Conservation (phyloP, 345 rosid species). For the Turritis glabra region DNA sequence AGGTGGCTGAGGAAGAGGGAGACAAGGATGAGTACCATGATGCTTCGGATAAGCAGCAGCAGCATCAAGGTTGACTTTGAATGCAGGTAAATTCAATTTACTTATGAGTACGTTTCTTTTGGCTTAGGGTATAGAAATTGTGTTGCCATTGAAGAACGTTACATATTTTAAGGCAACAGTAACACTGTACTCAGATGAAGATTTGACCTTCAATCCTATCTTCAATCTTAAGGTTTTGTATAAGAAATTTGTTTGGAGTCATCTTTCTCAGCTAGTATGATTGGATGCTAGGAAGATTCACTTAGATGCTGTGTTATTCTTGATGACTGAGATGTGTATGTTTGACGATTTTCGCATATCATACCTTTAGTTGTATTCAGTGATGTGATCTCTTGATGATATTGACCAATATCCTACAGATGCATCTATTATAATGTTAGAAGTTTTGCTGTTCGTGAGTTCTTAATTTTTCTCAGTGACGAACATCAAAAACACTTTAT, state of each 20-base stretch:
- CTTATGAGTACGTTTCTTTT: neutral
- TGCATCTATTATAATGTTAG: no score
- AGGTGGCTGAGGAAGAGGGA: conserved; percentile 52
- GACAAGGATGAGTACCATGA: conserved; percentile 58
- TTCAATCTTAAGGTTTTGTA: neutral
- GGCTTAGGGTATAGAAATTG: neutral
- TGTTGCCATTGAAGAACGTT: neutral
- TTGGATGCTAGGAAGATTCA: neutral
- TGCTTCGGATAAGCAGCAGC: conserved; percentile 50
- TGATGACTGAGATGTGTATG: conserved; percentile 16
- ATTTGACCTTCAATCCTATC: neutral
- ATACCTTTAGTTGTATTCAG: neutral
- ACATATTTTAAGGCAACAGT: neutral
- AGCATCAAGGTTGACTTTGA: conserved; percentile 30
- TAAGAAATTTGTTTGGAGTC: neutral
- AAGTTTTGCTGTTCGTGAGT: neutral
- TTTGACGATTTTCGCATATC: neutral
- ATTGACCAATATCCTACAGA: neutral
- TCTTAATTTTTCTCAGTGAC: neutral
- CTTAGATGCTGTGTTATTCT: neutral
- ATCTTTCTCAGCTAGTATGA: neutral
- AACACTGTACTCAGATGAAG: neutral
- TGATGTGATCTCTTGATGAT: neutral
- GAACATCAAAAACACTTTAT: neutral
- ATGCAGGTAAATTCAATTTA: conserved; percentile 19